Evolutionary conservation across 2,329 filamentous ascomycete genomes (phyloP).

Genomic region (Seiridium cupressi): DNA sequence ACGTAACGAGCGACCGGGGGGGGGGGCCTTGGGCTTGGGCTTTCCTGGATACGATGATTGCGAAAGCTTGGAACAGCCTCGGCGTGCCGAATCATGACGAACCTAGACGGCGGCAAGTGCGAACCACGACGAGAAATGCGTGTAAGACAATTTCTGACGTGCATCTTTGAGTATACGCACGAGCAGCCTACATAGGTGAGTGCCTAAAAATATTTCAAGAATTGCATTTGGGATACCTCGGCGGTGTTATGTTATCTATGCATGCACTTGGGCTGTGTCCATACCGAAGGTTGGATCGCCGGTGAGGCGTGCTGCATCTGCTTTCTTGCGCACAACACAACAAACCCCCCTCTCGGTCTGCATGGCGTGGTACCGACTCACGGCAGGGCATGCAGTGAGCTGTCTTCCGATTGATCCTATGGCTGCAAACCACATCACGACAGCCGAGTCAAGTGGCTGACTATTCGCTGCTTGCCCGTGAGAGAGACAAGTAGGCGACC

Average conservation of each 20-base stretch:
- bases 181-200: too few species aligned
- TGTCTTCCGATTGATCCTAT: not conserved
- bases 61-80: not conserved
- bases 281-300: too few species aligned
- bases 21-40: not conserved
- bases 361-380: not conserved
- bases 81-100: not conserved
- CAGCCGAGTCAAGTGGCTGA: not conserved
- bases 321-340: too few species aligned
- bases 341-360: not conserved
- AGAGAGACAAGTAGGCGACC: not conserved
- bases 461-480: not conserved
- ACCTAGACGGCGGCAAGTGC: not conserved
- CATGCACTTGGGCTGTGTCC: too few species aligned
- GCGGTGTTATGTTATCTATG: too few species aligned
- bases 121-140: not conserved
- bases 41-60: constrained; percentile 1
- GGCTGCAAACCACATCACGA: not conserved
- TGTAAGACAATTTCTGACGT: not conserved
- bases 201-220: too few species aligned
- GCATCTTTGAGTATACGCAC: not conserved
- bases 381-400: not conserved
- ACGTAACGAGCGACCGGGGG: not conserved
- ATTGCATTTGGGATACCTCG: too few species aligned
- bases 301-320: too few species aligned